Conservation (phyloP, 805 yeast genomes). For the Wickerhamomyces subpelliculosus region DNA sequence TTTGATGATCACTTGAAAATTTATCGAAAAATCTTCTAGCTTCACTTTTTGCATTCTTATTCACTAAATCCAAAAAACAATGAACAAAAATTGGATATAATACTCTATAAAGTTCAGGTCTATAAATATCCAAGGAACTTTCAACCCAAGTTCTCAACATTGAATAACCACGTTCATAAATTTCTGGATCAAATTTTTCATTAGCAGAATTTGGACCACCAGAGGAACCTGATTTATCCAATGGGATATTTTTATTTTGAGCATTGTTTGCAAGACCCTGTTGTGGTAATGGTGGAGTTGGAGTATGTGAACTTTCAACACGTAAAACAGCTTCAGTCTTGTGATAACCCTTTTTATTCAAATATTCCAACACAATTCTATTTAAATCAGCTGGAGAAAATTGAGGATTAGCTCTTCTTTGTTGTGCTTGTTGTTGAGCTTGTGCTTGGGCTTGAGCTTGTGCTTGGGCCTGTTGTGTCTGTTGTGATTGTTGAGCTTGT, state of each 20-base stretch:
- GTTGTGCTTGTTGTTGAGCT: slow-evolving; percentile 18
- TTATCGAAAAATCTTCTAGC: slow-evolving; percentile 74
- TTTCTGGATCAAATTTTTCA: slow-evolving; percentile 40
- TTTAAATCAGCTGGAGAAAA: slow-evolving; percentile 84
- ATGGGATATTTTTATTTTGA: too few relatives aligned
- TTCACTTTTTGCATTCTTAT: slow-evolving; percentile 48
- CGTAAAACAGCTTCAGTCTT: slow-evolving; percentile 92
- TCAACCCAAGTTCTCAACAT: slow-evolving; percentile 86
- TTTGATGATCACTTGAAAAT: slow-evolving; percentile 63
- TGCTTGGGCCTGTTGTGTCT: slow-evolving; percentile 2
- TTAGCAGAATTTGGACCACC: neutral
- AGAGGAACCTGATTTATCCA: neutral
- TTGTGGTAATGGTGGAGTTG: slow-evolving; percentile 39
- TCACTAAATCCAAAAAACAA: slow-evolving; percentile 71
- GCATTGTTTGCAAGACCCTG: too few relatives aligned
- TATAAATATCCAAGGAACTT: slow-evolving; percentile 83
- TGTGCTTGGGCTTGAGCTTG: slow-evolving; percentile 5
- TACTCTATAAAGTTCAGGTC: slow-evolving; percentile 76
- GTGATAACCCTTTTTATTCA: slow-evolving; percentile 89
- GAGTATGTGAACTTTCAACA: slow-evolving; percentile 67
- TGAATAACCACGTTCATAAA: slow-evolving; percentile 73
- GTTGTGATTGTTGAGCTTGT: slow-evolving; percentile 3
- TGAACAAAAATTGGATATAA: slow-evolving; percentile 92
- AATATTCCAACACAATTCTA: slow-evolving; percentile 85
- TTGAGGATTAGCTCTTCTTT: slow-evolving; percentile 25